Base-by-base conservation (phyloP, 441 rosid species). In the Isatis lusitanica region DNA sequence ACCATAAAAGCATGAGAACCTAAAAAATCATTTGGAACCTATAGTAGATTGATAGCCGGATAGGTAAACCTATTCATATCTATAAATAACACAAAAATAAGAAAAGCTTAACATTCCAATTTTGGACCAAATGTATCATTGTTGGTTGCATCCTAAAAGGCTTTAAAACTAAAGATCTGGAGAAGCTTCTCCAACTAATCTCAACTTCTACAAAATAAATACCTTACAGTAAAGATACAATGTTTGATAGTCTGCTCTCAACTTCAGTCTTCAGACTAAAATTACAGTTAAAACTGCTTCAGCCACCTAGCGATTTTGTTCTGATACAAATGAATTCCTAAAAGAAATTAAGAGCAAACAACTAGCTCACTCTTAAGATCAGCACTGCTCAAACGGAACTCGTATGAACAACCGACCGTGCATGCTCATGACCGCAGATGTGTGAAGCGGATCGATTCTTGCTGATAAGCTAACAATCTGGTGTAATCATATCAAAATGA, bases 341-440 rank as follows among this genome's bases (percentile, higher is more conserved):
- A 1, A 10, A 75, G 60, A 55, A 21, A 46, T 43, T 17, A 69
- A 17, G 18, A 75, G 52, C 26, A 36, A 52, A 52, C 4, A 38
- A 39, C 21, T 65, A 46, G 38, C 43, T 75, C 50, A 26, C 66
- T 48, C 64, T 56, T 78, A 78, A 83, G 33, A 79, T 74, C n/a
- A 84, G 70, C 83, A 85, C 73, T 81, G 83, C 85, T 87, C 93
- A 26, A 85, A 84, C 4, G 94, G 92, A 57, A 80, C 95, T 7
- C 89, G 89, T 5, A 94, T 82, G 74, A 80, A 85, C 69, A 90
- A 85, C 58, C 90, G 84, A 7, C 98, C 98, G 43, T 94, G 95
- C 78, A 88, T 82, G 81, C 89, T 90, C 59, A 91, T 90, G 47
- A 86, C 92, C 1, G 98, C 92, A 7, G 95, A 82, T 48, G 91